Percentiles rank a stretch among this genome's conserved stretches.
Conservation (phyloP, 2,329 filamentous ascomycete species). For the Mollisiaceae sp. region DNA sequence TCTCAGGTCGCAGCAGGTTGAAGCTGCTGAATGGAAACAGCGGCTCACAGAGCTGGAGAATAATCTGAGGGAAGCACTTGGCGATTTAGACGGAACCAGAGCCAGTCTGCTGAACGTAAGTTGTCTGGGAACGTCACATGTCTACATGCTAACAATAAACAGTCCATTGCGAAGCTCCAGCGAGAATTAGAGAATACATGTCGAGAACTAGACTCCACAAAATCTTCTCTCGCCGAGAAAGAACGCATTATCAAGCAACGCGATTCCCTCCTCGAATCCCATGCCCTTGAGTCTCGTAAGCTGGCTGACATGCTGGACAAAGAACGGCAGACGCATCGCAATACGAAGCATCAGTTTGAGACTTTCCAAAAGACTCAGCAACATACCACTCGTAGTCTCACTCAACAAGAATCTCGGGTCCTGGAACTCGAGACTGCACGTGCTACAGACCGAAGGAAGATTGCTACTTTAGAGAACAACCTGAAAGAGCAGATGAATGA, state of each 20-base stretch:
- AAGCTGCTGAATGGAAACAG: conserved; percentile 90
- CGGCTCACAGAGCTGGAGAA: conserved; percentile 88
- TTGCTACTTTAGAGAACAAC: conserved; percentile 73
- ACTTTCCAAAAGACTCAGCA: conserved; percentile 86
- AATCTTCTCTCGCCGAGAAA: conserved; percentile 82
- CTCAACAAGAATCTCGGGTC: conserved; percentile 83
- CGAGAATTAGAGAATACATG: conserved; percentile 84
- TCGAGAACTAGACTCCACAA: conserved; percentile 79
- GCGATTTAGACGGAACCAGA: conserved; percentile 84
- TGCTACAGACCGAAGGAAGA: conserved; percentile 76
- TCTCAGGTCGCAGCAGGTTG: conserved; percentile 82
- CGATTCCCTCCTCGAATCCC: conserved; percentile 85
- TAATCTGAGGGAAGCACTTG: conserved; percentile 83
- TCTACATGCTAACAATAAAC: conserved; percentile 1
- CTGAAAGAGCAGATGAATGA: conserved; percentile 88
- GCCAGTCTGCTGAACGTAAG: conserved; percentile 81
- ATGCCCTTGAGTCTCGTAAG: conserved; percentile 84
- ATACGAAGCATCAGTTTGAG: conserved; percentile 87
- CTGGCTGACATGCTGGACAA: conserved; percentile 89
- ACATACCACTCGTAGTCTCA: conserved; percentile 83
- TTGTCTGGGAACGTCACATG: not conserved
- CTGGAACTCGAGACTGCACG: conserved; percentile 83
- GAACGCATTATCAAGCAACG: conserved; percentile 89
- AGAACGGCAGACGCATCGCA: conserved; percentile 82
- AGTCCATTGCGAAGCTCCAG: conserved; percentile 87